Evolutionary conservation across 345 rosid species (phyloP).

Genomic region (Xanthoceras sorbifolium): DNA sequence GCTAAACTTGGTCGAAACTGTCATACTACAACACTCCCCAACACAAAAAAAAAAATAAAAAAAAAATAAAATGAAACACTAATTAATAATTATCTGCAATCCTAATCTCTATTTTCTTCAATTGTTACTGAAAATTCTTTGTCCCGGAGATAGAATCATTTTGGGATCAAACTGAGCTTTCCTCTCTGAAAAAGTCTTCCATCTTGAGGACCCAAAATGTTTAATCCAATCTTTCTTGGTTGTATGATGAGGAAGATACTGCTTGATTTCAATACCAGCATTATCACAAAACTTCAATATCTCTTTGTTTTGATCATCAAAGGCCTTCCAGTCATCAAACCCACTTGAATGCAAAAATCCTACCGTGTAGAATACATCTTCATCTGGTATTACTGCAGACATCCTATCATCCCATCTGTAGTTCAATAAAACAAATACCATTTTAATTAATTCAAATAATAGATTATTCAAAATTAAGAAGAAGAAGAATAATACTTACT

Average conservation of each 20-base stretch:
- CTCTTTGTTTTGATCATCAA: conserved; percentile 58
- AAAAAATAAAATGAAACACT: neutral
- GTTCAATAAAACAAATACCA: neutral
- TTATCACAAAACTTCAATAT: conserved; percentile 56
- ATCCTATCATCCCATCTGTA: conserved; percentile 82
- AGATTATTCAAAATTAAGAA: neutral
- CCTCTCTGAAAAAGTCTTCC: conserved; percentile 53
- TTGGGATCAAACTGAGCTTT: conserved; percentile 82
- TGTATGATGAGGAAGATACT: conserved; percentile 62
- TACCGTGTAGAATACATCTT: conserved; percentile 77
- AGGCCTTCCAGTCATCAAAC: conserved; percentile 51
- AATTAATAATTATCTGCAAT: neutral
- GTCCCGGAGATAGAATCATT: conserved; percentile 79
- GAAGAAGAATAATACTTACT: conserved; percentile 38
- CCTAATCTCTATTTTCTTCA: neutral
- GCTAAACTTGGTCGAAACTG: neutral
- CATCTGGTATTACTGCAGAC: conserved; percentile 71
- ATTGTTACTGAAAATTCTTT: conserved; percentile 57
- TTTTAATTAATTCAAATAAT: neutral
- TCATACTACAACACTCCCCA: neutral
- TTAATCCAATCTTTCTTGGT: conserved; percentile 56
- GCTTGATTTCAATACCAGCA: conserved; percentile 57
- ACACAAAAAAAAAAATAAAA: neutral
- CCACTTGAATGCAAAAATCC: conserved; percentile 77
- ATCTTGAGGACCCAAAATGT: conserved; percentile 75